Conservation (phyloP, 2,329 filamentous ascomycete species). For the Alternaria postmessia region DNA sequence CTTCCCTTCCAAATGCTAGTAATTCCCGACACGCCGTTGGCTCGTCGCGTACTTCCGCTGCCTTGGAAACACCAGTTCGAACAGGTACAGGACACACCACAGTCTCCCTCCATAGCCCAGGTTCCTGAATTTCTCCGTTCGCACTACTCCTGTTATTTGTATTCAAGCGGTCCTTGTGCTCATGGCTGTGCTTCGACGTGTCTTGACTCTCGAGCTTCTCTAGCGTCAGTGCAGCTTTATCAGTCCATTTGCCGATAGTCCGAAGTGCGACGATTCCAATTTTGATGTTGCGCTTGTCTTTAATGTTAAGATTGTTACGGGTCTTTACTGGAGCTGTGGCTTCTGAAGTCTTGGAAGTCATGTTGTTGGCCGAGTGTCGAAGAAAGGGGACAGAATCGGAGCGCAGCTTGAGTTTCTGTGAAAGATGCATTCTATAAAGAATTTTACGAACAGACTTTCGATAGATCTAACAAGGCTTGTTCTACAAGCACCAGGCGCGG, state of each 20-base stretch:
- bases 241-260: conserved; percentile 9
- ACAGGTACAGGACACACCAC: not conserved
- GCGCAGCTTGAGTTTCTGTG: not conserved
- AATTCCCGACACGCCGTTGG: not conserved
- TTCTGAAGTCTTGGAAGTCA: not conserved
- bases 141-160: no score
- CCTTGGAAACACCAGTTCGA: not conserved
- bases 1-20: not conserved
- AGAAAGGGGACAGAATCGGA: not conserved
- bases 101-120: not conserved
- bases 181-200: not conserved
- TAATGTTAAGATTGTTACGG: not conserved
- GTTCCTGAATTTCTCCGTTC: not conserved
- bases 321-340: not conserved
- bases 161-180: not conserved
- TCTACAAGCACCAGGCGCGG: no score
- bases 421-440: not conserved
- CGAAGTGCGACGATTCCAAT: not conserved
- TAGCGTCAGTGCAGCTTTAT: conserved; percentile 10
- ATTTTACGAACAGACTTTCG: not conserved
- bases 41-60: not conserved
- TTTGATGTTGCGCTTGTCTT: conserved; percentile 5
- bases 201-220: conserved; percentile 9
- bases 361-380: not conserved
- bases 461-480: not conserved